These are phyloP conservation scores for Xerocomellus intermedius DNA, from an alignment of 768 basidiomycete genomes.

Conservation along the genomic window DNA sequence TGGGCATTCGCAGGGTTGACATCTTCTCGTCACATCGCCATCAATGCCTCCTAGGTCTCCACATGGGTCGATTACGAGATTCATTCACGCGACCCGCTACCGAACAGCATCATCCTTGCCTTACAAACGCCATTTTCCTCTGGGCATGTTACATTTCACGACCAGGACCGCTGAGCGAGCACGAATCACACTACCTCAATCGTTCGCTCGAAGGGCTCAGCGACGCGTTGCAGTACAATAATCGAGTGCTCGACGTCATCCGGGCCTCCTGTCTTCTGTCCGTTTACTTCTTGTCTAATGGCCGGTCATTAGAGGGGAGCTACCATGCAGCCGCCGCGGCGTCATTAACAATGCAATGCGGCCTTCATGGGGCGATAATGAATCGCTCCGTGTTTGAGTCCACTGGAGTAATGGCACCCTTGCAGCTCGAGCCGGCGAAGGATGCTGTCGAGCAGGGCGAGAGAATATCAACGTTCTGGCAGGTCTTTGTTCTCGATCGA, in stretches of 20 bases:
- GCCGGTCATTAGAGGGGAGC: conserved; percentile 73
- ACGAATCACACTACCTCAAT: conserved; percentile 70
- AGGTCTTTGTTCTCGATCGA: conserved; percentile 76
- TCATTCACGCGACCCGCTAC: conserved; percentile 50
- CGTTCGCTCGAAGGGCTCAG: conserved; percentile 61
- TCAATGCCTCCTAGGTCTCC: conserved; percentile 70
- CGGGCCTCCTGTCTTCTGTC: conserved; percentile 76
- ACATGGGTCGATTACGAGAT: conserved; percentile 64
- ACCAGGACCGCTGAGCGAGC: conserved; percentile 64
- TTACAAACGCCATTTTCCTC: conserved; percentile 79
- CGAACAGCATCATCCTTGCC: conserved; percentile 70
- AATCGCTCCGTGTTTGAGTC: conserved; percentile 35
- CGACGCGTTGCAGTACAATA: conserved; percentile 56
- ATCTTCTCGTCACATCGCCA: conserved; percentile 74
- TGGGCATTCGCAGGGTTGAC: conserved; percentile 51
- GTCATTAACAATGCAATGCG: conserved; percentile 69
- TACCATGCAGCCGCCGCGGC: conserved; percentile 76
- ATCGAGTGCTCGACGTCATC: conserved; percentile 65
- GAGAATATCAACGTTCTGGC: conserved; percentile 77
- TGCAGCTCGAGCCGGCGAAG: conserved; percentile 57
- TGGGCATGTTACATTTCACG: conserved; percentile 83
- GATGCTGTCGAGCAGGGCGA: conserved; percentile 65
- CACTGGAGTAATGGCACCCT: conserved; percentile 33
- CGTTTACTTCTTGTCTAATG: conserved; percentile 74
- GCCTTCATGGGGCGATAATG: conserved; percentile 52